Evolutionary conservation across 2,329 filamentous ascomycete species (phyloP).

Genomic region (Alternaria rosae): DNA sequence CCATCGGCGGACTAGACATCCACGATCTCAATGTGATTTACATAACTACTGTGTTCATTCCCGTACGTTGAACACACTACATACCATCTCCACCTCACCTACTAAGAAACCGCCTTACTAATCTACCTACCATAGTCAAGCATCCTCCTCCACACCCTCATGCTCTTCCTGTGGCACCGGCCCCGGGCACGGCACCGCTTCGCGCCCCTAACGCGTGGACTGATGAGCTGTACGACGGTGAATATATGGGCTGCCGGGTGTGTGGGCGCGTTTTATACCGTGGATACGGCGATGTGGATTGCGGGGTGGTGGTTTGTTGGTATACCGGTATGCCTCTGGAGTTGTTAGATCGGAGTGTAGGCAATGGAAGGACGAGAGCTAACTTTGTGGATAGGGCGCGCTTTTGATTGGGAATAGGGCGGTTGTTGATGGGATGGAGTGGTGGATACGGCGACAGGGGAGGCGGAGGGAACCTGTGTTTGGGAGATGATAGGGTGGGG

Average conservation of each 20-base stretch:
- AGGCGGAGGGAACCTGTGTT: not conserved
- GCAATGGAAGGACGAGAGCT: too few species aligned
- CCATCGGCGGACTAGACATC: not conserved
- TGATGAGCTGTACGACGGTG: not conserved
- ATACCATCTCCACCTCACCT: not conserved
- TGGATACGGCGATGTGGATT: not conserved
- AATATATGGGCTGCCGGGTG: not conserved
- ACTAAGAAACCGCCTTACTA: not conserved
- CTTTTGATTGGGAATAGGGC: not conserved
- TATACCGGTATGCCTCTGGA: slow-evolving; percentile 9
- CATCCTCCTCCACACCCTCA: not conserved
- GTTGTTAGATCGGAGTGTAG: too few species aligned
- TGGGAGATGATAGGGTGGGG: not conserved
- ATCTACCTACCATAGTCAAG: not conserved
- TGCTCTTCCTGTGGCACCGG: slow-evolving; percentile 1
- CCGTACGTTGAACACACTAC: not conserved
- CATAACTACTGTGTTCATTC: not conserved
- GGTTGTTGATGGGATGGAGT: not conserved
- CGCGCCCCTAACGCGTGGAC: not conserved
- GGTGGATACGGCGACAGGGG: not conserved
- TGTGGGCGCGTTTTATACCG: not conserved
- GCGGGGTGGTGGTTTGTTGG: slow-evolving; percentile 9
- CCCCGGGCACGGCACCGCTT: not conserved
- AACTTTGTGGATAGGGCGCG: not conserved
- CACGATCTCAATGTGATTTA: not conserved